These are phyloP conservation scores for Gossypium trilobum DNA, from an alignment of 441 rosid genomes.

Conservation along the genomic window DNA sequence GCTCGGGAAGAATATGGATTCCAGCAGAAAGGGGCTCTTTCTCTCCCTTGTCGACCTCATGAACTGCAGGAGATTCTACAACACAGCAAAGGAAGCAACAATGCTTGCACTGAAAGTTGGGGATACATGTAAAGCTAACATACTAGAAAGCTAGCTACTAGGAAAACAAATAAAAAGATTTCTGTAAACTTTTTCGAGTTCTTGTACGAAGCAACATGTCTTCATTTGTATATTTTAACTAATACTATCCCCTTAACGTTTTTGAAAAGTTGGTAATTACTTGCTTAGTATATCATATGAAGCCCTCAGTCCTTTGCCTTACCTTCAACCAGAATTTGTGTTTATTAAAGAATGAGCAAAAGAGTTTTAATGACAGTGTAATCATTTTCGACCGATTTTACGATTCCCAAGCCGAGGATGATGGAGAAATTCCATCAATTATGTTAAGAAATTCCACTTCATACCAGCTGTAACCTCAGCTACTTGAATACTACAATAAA, in stretches of 20 bases:
- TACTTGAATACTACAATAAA: neutral
- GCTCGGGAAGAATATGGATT: constrained; percentile 35
- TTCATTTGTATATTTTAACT: neutral
- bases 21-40: constrained; percentile 26
- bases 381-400: neutral
- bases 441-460: neutral
- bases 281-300: neutral
- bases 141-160: neutral
- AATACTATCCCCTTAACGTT: neutral
- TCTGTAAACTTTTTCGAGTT: neutral
- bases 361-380: neutral
- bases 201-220: neutral
- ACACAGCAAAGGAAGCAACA: neutral
- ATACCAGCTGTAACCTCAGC: neutral
- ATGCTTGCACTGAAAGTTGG: neutral
- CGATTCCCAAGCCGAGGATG: neutral
- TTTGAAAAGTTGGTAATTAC: neutral
- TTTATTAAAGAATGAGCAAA: neutral
- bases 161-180: neutral
- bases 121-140: neutral
- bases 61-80: constrained; percentile 22
- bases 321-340: neutral
- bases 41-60: constrained; percentile 22
- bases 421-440: neutral
- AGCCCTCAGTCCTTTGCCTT: neutral